phyloP scores from a whole-genome alignment of 2,329 filamentous ascomycete genomes.

The Colletotrichum incanum region DNA sequence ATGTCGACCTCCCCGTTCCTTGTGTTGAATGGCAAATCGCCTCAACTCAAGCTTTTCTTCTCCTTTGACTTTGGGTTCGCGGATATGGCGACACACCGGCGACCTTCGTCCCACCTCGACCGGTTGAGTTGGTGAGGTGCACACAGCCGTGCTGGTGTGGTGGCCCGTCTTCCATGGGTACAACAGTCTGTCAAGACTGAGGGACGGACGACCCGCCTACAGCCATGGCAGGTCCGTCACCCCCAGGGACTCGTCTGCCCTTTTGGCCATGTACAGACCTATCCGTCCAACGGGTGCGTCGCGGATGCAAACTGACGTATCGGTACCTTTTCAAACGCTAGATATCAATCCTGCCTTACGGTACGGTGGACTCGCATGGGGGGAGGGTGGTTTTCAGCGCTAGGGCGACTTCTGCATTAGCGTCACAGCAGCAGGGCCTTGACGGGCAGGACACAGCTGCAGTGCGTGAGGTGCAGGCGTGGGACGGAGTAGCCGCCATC shows the following conservation, averaged over 20 bases:
- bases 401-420: conserved; percentile 34
- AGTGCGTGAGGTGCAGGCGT: conserved; percentile 9
- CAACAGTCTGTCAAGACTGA: conserved; percentile 1
- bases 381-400: conserved; percentile 2
- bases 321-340: conserved; percentile 34
- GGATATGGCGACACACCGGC: background rate
- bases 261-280: conserved; percentile 1
- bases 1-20: conserved; percentile 2
- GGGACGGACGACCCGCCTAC: background rate
- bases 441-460: conserved; percentile 6
- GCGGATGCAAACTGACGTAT: conserved; percentile 18
- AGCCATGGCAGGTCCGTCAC: background rate
- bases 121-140: background rate
- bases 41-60: conserved; percentile 23
- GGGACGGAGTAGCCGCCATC: conserved; percentile 35
- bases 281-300: background rate
- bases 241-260: background rate
- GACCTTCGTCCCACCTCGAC: conserved; percentile 26
- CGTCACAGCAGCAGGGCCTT: conserved; percentile 17
- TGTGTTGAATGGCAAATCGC: conserved; percentile 8
- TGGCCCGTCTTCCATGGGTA: conserved; percentile 14
- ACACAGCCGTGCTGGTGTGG: background rate
- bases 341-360: conserved; percentile 15
- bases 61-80: conserved; percentile 9
- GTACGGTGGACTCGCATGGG: conserved; percentile 31